Evolutionary conservation across 768 basidiomycete genomes (phyloP), one percentile per base, ranked within the genome.

Genomic region (Sporobolomyces phaffii): DNA sequence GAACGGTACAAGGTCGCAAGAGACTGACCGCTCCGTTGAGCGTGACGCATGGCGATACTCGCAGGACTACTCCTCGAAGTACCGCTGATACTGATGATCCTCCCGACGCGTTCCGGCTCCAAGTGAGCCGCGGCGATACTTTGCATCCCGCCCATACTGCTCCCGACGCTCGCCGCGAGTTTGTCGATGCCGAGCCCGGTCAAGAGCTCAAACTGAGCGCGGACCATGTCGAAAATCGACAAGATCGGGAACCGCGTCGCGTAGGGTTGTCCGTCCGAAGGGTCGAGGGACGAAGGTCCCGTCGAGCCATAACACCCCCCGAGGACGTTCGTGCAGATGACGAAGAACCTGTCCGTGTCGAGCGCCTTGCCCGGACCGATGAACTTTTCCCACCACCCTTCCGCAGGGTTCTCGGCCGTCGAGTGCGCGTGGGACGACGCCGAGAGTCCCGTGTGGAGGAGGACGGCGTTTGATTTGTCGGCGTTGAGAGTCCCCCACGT

Each of bases 301-400:
- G 96, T 97, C 13, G 90, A 90, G 43, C 96, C 96, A 76, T 97
- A 98, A 80, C 96, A 99, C 0, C 96, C 94, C 2, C 93, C 96
- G 45, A 99, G 82, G 62, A 92, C 92, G 78, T 98, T 99, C 14
- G 92, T 90, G 80, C 96, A 99, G 47, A 99, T 84, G 76, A 98
- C 80, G 78, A 89, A 97, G 81, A 88, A 96, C 60, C 85, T 83
- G 75, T 91, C 81, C 9, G 96, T 98, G 81, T 99, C 96, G 45
- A 99, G 81, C 14, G 93, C 85, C 74, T 88, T 91, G 56, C 90
- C 90, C 6, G 94, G 91, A 0, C 96, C 96, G 71, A 99, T 92
- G 79, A 98, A 99, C 74, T 88, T 87, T 79, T 98, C 90, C 96
- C 96, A 99, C 96, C 96, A 99, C 6, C 96, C 94, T 13, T 88